Evolutionary conservation across 352 stramenopile genomes (phyloP).

Genomic region (Phytophthora boehmeriae): DNA sequence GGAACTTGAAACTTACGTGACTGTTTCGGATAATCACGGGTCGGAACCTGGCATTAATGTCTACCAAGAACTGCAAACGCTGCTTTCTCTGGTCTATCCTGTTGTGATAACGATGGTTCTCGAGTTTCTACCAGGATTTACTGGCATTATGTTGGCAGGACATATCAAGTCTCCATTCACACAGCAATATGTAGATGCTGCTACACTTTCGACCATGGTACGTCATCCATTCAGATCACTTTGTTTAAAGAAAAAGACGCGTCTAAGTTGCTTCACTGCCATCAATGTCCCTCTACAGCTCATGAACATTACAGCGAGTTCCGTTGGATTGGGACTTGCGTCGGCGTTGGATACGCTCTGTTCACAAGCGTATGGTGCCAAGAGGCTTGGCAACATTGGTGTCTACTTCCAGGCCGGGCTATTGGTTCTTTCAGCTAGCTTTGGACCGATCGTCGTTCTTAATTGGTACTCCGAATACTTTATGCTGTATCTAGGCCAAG

Average conservation of each 20-base stretch:
- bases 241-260: neutral
- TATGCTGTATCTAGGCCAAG: constrained; percentile 51
- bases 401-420: constrained; percentile 68
- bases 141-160: constrained; percentile 67
- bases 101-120: constrained; percentile 52
- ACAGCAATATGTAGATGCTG: constrained; percentile 72
- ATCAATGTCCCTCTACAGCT: constrained; percentile 35
- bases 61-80: constrained; percentile 40
- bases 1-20: constrained; percentile 20
- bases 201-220: constrained; percentile 75
- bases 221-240: neutral
- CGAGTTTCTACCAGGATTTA: constrained; percentile 57
- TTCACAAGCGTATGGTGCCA: constrained; percentile 65
- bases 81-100: constrained; percentile 53
- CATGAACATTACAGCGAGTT: constrained; percentile 67
- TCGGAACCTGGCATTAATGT: constrained; percentile 23
- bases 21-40: constrained; percentile 9
- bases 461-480: constrained; percentile 61
- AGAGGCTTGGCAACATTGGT: constrained; percentile 56
- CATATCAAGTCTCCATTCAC: constrained; percentile 58
- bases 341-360: constrained; percentile 82
- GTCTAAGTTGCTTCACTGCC: no score
- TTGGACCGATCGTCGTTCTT: constrained; percentile 48
- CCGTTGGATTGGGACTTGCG: constrained; percentile 65
- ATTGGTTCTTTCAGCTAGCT: constrained; percentile 47